phyloP scores from a whole-genome alignment of 345 rosid species.

The Mangifera indica region DNA sequence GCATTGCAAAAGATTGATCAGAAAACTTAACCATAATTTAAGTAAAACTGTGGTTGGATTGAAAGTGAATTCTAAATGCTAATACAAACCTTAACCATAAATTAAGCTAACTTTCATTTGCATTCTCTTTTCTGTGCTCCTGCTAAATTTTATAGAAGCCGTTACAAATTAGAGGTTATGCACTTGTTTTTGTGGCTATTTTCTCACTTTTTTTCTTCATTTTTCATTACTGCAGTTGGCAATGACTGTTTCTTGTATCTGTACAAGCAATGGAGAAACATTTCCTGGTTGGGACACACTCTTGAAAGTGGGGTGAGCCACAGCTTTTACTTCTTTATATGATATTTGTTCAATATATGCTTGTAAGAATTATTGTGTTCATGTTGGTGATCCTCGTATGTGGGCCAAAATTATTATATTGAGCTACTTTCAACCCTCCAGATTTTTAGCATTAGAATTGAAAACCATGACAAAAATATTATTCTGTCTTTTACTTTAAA shows the following conservation, averaged over 20 bases:
- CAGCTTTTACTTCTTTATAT: not conserved
- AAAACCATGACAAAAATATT: not conserved
- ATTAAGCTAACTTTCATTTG: not conserved
- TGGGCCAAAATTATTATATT: not conserved
- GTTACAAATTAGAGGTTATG: not conserved
- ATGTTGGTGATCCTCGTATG: too few species aligned
- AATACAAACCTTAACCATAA: not conserved
- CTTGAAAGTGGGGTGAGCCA: constrained; percentile 64
- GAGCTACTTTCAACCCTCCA: not conserved
- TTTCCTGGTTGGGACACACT: constrained; percentile 96
- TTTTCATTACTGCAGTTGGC: constrained; percentile 53
- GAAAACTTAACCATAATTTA: not conserved
- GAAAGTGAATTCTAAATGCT: constrained; percentile 2
- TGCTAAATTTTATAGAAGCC: not conserved
- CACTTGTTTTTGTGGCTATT: constrained; percentile 1
- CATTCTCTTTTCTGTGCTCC: not conserved
- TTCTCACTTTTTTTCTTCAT: constrained; percentile 2
- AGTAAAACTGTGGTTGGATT: not conserved
- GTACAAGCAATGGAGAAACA: constrained; percentile 72
- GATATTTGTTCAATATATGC: not conserved
- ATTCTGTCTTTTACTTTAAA: not conserved
- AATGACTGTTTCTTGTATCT: constrained; percentile 55
- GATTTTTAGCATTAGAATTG: not conserved
- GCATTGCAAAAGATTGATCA: not conserved
- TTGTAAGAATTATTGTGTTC: too few species aligned